Base-by-base conservation (phyloP, 345 rosid species). In the Hibiscus mutabilis region DNA sequence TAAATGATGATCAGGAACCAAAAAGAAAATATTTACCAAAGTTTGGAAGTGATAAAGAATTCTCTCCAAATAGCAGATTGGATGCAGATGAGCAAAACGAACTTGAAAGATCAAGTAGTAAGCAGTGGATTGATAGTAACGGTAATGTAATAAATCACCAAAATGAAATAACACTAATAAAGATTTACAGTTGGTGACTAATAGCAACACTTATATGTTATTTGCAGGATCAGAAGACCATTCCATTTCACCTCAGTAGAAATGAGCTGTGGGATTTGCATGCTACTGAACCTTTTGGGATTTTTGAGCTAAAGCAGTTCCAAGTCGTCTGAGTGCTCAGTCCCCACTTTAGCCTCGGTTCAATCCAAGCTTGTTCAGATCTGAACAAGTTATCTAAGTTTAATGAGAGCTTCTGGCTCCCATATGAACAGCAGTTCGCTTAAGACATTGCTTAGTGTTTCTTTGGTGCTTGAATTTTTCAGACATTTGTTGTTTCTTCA, bases 381-480 rank as follows among this genome's bases (percentile, higher is more conserved):
- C 52, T 63, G 66, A 53, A 69, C 52, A 37, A 22, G 37, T 60
- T 67, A 59, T 73, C 59, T 25, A 21, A 37, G 63, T 72, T 40
- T 62, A 73, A 55, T 73, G 76, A 61, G 70, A 61, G 70, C 75
- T 61, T 79, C 44, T 14, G 60, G 18, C 66, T 70, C 40, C 13
- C n/a, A 31, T 12, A 21, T 22, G 60, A 66, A 74, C 69, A 68
- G 74, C 65, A 22, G 77, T 69, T 81, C 76, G 40, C 71, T 63
- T 73, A 27, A 82, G 84, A 83, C 82, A 81, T 70, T 59, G 73
- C 66, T 76, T 70, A 16, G 71, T 78, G 72, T 78, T 82, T 79
- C 60, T 68, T 81, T 77, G 77, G 83, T 81, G 72, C 72, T 75
- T 59, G 71, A 76, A 74, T 74, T 71, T 76, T 82, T 80, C 79